Base-by-base conservation (phyloP, 805 yeast genomes). In the Kodamaea sagamina region DNA sequence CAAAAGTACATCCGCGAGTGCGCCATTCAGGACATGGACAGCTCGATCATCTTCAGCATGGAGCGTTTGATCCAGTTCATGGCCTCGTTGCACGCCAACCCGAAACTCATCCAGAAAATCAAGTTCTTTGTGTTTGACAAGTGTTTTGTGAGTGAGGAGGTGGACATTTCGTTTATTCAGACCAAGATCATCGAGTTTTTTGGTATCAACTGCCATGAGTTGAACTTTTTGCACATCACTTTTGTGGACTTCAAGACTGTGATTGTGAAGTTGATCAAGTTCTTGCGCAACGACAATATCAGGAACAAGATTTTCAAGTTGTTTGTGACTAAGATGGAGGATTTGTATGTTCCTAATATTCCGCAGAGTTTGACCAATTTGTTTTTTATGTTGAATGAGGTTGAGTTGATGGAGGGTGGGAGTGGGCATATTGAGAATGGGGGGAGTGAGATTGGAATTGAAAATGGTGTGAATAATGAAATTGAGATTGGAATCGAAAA, bases 81-180 rank as follows among this genome's bases (percentile, higher is more conserved):
- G 16, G 37, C 45, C 4, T 22, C 59, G 2, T 39, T 66, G 15
- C 41, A 49, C 9, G n/a, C 39, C 5, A 59, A 58, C 43, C 50
- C 50, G 3, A 19, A 24, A 4, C 49, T 62, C 39, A 38, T 63
- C 6, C 55, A 51, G 13, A 50, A 51, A 16, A 48, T 66, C 39
- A 52, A 53, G 44, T 63, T 47, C 41, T 64, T 66, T 40, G 58
- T 63, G 13, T 65, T 66, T 49, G 71, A 64, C 47, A 64, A 64
- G 43, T 63, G 69, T 50, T 45, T 52, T 40, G 28, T 50, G 9
- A 44, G 41, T 32, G 43, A 36, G 9, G 29, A 24, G 17, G 19
- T 32, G 15, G 51, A 48, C 27, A 42, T 57, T 8, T 43, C 42
- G 37, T 15, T 13, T 22, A 36, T 62, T 12, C 69, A 65, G 47